A percentile compares a stretch with the other conserved stretches of the same genome.
phyloP scores from a whole-genome alignment of 345 rosid genomes.

The Combretum micranthum region DNA sequence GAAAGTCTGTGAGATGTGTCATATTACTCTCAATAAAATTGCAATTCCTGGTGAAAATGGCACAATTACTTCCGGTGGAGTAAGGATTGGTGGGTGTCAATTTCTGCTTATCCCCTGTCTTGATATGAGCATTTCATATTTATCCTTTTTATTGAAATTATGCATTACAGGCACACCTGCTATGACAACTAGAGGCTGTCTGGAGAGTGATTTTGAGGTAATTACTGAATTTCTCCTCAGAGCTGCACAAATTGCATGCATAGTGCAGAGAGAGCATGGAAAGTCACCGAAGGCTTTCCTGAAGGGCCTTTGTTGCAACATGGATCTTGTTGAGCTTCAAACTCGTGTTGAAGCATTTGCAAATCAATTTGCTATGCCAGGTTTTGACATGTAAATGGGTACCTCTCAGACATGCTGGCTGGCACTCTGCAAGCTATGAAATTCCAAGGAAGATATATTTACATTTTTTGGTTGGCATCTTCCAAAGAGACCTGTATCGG shows the following conservation, averaged over 20 bases:
- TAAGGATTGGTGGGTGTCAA: slow-evolving; percentile 65
- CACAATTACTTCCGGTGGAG: slow-evolving; percentile 75
- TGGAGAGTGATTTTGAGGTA: slow-evolving; percentile 80
- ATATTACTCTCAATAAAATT: slow-evolving; percentile 71
- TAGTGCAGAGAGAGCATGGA: slow-evolving; percentile 52
- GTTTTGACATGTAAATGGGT: slow-evolving; percentile 47
- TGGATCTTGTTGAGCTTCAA: slow-evolving; percentile 63
- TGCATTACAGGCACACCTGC: slow-evolving; percentile 72
- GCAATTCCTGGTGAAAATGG: slow-evolving; percentile 69
- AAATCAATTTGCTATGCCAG: slow-evolving; percentile 84
- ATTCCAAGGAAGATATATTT: too few relatives aligned
- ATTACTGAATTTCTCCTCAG: slow-evolving; percentile 70
- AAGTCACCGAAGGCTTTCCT: slow-evolving; percentile 49
- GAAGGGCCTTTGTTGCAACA: slow-evolving; percentile 48
- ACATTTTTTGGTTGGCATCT: too few relatives aligned
- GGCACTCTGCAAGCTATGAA: too few relatives aligned
- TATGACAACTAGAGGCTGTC: slow-evolving; percentile 92
- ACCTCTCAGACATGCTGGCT: too few relatives aligned
- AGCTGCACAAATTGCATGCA: slow-evolving; percentile 68
- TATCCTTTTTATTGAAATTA: not conserved
- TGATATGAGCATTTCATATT: not conserved
- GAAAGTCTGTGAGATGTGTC: slow-evolving; percentile 85
- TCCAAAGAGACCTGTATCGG: too few relatives aligned
- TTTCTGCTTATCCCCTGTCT: not conserved
- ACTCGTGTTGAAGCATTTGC: slow-evolving; percentile 64